phyloP scores from a whole-genome alignment of 106 monocot species.

The Apostasia ramifera region DNA sequence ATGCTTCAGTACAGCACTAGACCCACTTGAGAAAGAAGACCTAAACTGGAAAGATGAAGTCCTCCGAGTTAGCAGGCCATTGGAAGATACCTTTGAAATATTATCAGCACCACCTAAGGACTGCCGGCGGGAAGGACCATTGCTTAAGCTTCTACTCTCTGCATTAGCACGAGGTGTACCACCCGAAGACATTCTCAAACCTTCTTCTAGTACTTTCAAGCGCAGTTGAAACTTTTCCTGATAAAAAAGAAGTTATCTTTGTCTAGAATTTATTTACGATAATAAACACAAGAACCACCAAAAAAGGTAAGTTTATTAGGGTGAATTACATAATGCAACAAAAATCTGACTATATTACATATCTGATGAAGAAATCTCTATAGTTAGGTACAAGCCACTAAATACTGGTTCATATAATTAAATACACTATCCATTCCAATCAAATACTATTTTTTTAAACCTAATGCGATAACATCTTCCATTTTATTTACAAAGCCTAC shows the following conservation, averaged over 20 bases:
- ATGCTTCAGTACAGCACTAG: constrained; percentile 52
- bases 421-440: too few species aligned
- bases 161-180: constrained; percentile 24
- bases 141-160: constrained; percentile 35
- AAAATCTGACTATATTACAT: too few species aligned
- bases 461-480: too few species aligned
- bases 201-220: constrained; percentile 77
- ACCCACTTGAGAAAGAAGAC: constrained; percentile 47
- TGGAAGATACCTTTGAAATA: constrained; percentile 38
- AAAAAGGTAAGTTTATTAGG: background rate
- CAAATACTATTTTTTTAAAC: too few species aligned
- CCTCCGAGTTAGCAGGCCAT: constrained; percentile 42
- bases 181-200: constrained; percentile 50
- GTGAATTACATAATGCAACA: too few species aligned
- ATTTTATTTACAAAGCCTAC: too few species aligned
- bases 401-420: too few species aligned
- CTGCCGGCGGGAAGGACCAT: constrained; percentile 54
- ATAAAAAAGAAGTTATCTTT: background rate
- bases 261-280: too few species aligned
- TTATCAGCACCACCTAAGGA: constrained; percentile 67
- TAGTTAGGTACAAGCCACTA: too few species aligned
- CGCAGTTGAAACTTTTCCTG: constrained; percentile 77
- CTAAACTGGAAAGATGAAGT: constrained; percentile 49
- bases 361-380: too few species aligned
- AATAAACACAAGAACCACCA: background rate